phyloP scores from a whole-genome alignment of 371 early-diverging fungal genomes.

The Mortierella sp. region DNA sequence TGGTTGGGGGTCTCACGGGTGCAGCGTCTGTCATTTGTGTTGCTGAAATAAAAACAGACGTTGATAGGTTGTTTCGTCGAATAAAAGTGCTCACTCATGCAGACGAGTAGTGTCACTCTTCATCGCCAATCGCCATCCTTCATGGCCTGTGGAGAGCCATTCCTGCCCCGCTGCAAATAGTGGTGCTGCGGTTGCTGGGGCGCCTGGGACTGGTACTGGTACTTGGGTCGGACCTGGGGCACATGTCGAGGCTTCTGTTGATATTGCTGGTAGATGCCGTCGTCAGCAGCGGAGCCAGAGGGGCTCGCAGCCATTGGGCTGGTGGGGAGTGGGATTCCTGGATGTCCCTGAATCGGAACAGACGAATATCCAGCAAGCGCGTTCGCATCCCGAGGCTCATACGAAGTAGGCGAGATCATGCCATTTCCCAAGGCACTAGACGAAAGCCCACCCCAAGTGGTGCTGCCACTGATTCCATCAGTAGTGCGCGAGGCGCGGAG shows the following conservation, averaged over 20 bases:
- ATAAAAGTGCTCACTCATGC: background rate
- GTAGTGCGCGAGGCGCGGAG: constrained; percentile 29
- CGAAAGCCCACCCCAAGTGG: constrained; percentile 46
- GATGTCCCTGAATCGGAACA: constrained; percentile 23
- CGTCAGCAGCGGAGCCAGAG: constrained; percentile 19
- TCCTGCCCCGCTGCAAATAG: constrained; percentile 16
- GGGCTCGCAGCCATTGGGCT: constrained; percentile 18
- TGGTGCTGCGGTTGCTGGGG: constrained; percentile 23
- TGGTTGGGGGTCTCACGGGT: constrained; percentile 5
- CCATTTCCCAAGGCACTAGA: constrained; percentile 41
- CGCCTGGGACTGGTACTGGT: constrained; percentile 32
- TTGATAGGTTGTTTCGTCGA: background rate
- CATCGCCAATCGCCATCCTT: constrained; percentile 39
- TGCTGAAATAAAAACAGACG: background rate
- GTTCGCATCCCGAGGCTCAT: constrained; percentile 30
- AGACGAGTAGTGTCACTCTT: background rate
- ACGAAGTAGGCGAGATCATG: constrained; percentile 36
- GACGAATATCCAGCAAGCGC: constrained; percentile 28
- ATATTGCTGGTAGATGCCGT: constrained; percentile 19
- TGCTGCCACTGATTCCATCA: constrained; percentile 13
- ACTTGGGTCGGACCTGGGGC: constrained; percentile 27
- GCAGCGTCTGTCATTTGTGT: background rate
- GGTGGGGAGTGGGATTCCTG: constrained; percentile 24
- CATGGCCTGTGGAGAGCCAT: constrained; percentile 9
- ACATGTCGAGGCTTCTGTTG: constrained; percentile 21